Evolutionary conservation across 768 basidiomycete species (phyloP).

Genomic region (Mrakia blollopis): DNA sequence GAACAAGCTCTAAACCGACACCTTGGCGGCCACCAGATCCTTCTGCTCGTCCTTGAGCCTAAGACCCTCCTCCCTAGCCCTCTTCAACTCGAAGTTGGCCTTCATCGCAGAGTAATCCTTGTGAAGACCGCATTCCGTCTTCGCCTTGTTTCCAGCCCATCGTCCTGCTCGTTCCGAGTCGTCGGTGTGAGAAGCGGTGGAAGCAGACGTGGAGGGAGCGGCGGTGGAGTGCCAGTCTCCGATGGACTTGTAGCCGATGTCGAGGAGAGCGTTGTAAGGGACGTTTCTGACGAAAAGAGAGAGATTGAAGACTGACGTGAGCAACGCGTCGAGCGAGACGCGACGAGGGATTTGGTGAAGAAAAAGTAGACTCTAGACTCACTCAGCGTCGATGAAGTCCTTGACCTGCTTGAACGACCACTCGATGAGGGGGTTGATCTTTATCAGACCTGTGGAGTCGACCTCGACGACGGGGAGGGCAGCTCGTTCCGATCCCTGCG

Average conservation of each 20-base stretch:
- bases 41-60: constrained; percentile 18
- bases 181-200: constrained; percentile 49
- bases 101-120: constrained; percentile 71
- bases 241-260: constrained; percentile 87
- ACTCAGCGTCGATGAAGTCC: constrained; percentile 71
- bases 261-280: constrained; percentile 79
- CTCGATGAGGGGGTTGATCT: constrained; percentile 85
- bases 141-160: constrained; percentile 73
- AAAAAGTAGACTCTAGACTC: constrained; percentile 32
- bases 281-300: constrained; percentile 51
- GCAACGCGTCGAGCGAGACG: neutral
- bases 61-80: constrained; percentile 20
- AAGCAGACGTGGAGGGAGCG: constrained; percentile 42
- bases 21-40: neutral
- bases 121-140: constrained; percentile 95
- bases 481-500: constrained; percentile 87
- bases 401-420: constrained; percentile 85
- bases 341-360: neutral
- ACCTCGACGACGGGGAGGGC: constrained; percentile 79
- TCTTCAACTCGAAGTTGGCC: constrained; percentile 40
- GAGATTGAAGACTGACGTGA: neutral
- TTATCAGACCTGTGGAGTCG: constrained; percentile 81
- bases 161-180: constrained; percentile 71
- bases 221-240: constrained; percentile 96
- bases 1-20: neutral